A percentile compares a stretch with the other conserved stretches of the same genome.
These are phyloP conservation scores for Gautieria morchelliformis DNA, from an alignment of 768 basidiomycete species.

Conservation along the genomic window DNA sequence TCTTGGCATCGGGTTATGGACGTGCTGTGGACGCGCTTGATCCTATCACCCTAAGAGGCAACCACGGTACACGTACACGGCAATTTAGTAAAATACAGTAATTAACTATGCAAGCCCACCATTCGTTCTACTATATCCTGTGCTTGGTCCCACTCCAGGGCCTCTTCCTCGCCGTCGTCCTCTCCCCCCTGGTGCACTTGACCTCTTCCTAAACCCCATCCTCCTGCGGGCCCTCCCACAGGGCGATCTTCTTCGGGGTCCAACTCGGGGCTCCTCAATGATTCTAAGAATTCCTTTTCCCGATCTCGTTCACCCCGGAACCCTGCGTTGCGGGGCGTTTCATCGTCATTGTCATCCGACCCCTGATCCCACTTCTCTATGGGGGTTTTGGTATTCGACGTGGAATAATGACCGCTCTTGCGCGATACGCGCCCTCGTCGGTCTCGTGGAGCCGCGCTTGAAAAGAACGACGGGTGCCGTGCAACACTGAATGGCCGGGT, in stretches of 20 bases:
- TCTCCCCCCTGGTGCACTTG: constrained; percentile 19
- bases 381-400: neutral
- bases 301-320: constrained; percentile 26
- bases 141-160: constrained; percentile 59
- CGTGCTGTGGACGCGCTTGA: constrained; percentile 2
- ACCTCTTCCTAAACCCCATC: neutral
- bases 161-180: constrained; percentile 58
- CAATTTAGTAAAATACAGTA: neutral
- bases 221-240: neutral
- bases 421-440: constrained; percentile 63
- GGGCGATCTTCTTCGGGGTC: constrained; percentile 23
- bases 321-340: constrained; percentile 7
- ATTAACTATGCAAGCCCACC: constrained; percentile 28
- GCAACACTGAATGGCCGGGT: constrained; percentile 17
- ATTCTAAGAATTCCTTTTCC: constrained; percentile 49
- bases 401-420: constrained; percentile 1
- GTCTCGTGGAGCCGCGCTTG: constrained; percentile 66
- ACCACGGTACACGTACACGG: no score
- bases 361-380: neutral
- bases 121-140: constrained; percentile 56
- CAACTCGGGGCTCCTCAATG: constrained; percentile 34
- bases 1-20: neutral
- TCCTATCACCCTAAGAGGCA: no score
- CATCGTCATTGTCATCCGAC: neutral
- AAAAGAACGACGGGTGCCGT: constrained; percentile 59